Evolutionary conservation across 495 filamentous ascomycete species (phyloP), one percentile per base, ranked within the genome.

Genomic region (Elaphomyces granulatus): DNA sequence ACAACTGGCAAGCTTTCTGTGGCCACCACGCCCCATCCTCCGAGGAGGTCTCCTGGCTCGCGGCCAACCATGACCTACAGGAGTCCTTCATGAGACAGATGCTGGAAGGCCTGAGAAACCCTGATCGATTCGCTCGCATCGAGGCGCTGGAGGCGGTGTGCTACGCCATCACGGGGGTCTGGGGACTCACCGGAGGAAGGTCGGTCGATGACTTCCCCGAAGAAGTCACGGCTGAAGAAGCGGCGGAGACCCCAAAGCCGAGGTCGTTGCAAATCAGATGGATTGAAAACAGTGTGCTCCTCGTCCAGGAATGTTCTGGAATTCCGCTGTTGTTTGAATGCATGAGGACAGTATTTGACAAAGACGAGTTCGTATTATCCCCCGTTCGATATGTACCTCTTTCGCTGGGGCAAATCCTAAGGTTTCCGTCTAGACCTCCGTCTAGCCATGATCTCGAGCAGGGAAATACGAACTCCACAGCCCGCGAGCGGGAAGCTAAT

Each of bases 161-260:
- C 15, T 93, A 95, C 56, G 51, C 83, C 18, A 67, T 79, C 16
- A 70, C 92, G 15, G 86, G 86, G 2, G 66, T 77, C 30, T 92
- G 86, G 85, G 73, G 73, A 1, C 66, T 80, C 32, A 86, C 80
- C 30, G 82, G 79, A 37, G 76, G 77, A 31, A 51, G 51, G 38
- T 45, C 43, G 31, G 45, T 50, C 8, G 40, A 52, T 8, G 54
- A 59, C 36, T 59, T 60, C 31, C 45, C 52, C 0, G 42, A 52
- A 26, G 44, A 50, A 21, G 37, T 33, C 1, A 49, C 52, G 23
- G 20, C 46, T 3, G 44, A 55, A n/a, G 40, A 51, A 38, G 43
- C 49, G 23, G 56, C 60, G 2, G 63, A 68, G 41, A 60, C 51
- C 28, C 63, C 46, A 50, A 68, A 54, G 26, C 46, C 37, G 42